Evolutionary conservation across 208 protist genomes (phyloP).

Genomic region (Herpetomonas tarakana): DNA sequence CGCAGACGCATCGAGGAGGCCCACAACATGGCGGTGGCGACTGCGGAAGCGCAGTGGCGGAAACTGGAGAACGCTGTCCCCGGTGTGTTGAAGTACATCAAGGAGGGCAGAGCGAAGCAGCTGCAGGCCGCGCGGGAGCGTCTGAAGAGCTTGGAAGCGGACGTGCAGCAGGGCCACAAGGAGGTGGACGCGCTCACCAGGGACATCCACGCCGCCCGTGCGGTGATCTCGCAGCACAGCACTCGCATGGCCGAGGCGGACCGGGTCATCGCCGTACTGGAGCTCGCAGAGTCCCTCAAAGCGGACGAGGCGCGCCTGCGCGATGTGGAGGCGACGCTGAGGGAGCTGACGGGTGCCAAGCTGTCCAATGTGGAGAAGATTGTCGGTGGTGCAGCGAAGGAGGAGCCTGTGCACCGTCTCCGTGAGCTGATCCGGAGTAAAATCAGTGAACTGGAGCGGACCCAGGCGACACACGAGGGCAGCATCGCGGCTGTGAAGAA

Average conservation of each 20-base stretch:
- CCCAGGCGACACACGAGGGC: conserved; percentile 71
- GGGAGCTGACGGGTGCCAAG: conserved; percentile 34
- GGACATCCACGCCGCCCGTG: conserved; percentile 30
- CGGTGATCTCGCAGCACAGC: conserved; percentile 41
- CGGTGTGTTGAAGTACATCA: conserved; percentile 37
- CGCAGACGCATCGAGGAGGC: conserved; percentile 12
- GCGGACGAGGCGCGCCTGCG: conserved; percentile 48
- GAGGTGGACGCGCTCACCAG: conserved; percentile 25
- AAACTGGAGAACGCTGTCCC: conserved; percentile 24
- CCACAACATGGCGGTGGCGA: conserved; percentile 1
- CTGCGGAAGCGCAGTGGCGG: conserved; percentile 16
- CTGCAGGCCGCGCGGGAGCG: conserved; percentile 28
- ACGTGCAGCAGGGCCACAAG: not conserved
- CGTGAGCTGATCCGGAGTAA: conserved; percentile 71
- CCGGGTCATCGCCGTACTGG: conserved; percentile 34
- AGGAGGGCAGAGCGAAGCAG: conserved; percentile 8
- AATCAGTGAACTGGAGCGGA: conserved; percentile 54
- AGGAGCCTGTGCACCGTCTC: conserved; percentile 42
- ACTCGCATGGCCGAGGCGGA: conserved; percentile 32
- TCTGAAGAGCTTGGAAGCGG: conserved; percentile 17
- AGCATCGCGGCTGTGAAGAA: conserved; percentile 75
- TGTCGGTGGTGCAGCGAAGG: conserved; percentile 45
- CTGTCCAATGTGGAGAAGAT: conserved; percentile 40
- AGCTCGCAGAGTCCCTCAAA: conserved; percentile 30
- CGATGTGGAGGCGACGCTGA: conserved; percentile 31